These are phyloP conservation scores for Salix caprea DNA, from an alignment of 345 rosid genomes.

Conservation along the genomic window DNA sequence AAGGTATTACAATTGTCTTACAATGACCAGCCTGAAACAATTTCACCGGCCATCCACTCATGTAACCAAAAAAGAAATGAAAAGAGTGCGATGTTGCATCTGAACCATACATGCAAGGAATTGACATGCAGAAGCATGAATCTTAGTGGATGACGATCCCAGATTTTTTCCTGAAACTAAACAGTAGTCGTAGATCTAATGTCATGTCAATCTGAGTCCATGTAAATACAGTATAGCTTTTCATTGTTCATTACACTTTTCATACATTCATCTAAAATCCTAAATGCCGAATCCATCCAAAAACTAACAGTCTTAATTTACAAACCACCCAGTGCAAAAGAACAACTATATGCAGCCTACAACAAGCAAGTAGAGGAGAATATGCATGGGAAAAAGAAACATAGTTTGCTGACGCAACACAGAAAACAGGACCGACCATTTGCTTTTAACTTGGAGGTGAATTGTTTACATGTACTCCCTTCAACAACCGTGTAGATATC, in stretches of 20 bases:
- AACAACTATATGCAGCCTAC: slow-evolving; percentile 6
- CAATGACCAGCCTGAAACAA: too few relatives aligned
- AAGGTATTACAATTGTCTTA: background rate
- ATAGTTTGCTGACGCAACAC: slow-evolving; percentile 7
- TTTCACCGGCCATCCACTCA: too few relatives aligned
- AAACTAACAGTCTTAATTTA: slow-evolving; percentile 6
- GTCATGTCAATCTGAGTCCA: background rate
- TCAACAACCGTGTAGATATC: slow-evolving; percentile 1
- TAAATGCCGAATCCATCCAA: background rate
- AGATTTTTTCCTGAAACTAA: background rate
- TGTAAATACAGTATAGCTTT: slow-evolving; percentile 1
- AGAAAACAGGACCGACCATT: slow-evolving; percentile 10
- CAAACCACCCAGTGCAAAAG: background rate
- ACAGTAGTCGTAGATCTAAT: background rate
- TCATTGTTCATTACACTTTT: slow-evolving; percentile 4
- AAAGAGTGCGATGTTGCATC: background rate
- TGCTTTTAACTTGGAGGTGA: background rate
- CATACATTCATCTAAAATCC: background rate
- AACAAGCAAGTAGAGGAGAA: slow-evolving; percentile 2
- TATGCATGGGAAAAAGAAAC: background rate
- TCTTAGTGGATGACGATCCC: background rate
- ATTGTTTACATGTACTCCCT: background rate
- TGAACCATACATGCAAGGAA: background rate
- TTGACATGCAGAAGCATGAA: background rate
- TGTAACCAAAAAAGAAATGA: too few relatives aligned